Evolutionary conservation across 2,329 filamentous ascomycete species (phyloP).

Genomic region (Myriosclerotinia curreyana): DNA sequence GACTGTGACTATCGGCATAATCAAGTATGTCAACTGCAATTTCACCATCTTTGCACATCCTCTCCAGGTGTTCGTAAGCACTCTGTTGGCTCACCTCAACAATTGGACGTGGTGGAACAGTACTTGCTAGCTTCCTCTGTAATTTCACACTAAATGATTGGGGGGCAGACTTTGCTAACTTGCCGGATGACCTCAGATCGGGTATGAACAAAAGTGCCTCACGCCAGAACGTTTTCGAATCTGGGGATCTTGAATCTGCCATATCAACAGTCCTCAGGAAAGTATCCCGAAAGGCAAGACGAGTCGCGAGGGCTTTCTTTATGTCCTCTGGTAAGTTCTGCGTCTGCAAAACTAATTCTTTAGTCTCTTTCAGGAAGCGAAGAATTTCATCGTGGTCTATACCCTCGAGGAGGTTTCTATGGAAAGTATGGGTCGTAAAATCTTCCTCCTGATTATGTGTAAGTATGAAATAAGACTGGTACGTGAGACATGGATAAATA

Average conservation of each 20-base stretch:
- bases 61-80: slow-evolving; percentile 65
- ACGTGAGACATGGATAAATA: slow-evolving; percentile 40
- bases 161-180: slow-evolving; percentile 62
- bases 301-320: slow-evolving; percentile 56
- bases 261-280: slow-evolving; percentile 55
- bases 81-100: slow-evolving; percentile 72
- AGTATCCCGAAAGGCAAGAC: slow-evolving; percentile 64
- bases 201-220: slow-evolving; percentile 47
- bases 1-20: slow-evolving; percentile 65
- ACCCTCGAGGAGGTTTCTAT: slow-evolving; percentile 68
- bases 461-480: not conserved
- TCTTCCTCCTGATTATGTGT: slow-evolving; percentile 74
- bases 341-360: slow-evolving; percentile 28
- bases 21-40: slow-evolving; percentile 66
- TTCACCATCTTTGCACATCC: slow-evolving; percentile 68
- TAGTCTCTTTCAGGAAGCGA: slow-evolving; percentile 40
- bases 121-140: slow-evolving; percentile 87
- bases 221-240: slow-evolving; percentile 44
- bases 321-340: slow-evolving; percentile 38
- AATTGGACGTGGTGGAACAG: slow-evolving; percentile 87
- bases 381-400: slow-evolving; percentile 49
- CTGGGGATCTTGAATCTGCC: slow-evolving; percentile 48
- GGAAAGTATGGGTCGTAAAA: slow-evolving; percentile 89
- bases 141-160: slow-evolving; percentile 88
- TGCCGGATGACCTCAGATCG: slow-evolving; percentile 56